Conservation (phyloP, 2,329 filamentous ascomycete genomes). For the Hypoxylon rubiginosum region DNA sequence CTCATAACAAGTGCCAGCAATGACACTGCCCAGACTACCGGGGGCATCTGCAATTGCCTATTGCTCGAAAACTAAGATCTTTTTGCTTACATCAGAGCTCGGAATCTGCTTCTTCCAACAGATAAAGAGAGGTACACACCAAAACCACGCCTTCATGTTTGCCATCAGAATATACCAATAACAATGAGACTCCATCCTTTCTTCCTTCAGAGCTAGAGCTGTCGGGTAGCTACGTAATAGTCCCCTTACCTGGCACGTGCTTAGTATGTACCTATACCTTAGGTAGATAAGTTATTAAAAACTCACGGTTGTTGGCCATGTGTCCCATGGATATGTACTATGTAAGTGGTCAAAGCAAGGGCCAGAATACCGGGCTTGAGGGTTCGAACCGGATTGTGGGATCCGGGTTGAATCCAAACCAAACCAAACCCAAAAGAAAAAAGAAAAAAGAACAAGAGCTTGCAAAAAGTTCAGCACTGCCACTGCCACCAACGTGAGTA, state of each 20-base stretch:
- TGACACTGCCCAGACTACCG: neutral
- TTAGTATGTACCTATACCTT: neutral
- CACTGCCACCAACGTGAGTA: slow-evolving; percentile 13
- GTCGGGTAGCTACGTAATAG: neutral
- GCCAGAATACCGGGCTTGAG: neutral
- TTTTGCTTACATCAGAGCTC: slow-evolving; percentile 3
- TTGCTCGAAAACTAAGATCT: slow-evolving; percentile 7
- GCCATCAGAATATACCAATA: neutral
- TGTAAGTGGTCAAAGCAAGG: slow-evolving; percentile 18
- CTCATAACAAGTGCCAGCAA: neutral
- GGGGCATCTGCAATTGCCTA: slow-evolving; percentile 6
- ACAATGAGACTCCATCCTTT: neutral
- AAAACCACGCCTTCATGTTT: neutral
- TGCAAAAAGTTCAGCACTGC: slow-evolving; percentile 10
- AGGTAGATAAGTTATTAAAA: neutral
- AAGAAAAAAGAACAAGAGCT: slow-evolving; percentile 8
- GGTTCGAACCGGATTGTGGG: neutral
- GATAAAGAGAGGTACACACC: too few relatives aligned
- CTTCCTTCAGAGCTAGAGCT: neutral
- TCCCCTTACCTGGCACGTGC: neutral
- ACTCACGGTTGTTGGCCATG: slow-evolving; percentile 1
- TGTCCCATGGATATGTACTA: too few relatives aligned
- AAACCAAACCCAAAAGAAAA: neutral
- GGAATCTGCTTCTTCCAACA: too few relatives aligned
- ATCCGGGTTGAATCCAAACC: neutral